Conservation (phyloP, 1,284 basidiomycete species). For the Ceratobasidium sp. region DNA sequence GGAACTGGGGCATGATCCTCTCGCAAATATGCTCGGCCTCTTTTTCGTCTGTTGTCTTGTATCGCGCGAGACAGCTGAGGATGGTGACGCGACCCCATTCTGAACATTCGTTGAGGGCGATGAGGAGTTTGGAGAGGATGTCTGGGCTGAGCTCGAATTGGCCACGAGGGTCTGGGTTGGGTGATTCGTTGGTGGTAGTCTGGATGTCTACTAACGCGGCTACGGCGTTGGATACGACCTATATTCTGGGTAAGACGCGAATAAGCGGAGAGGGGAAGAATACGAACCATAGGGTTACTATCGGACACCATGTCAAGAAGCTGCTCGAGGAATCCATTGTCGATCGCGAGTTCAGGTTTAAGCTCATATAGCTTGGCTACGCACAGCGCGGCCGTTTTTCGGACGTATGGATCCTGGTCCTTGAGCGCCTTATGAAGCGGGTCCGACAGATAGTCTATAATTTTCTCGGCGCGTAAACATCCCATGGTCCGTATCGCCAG, state of each 20-base stretch:
- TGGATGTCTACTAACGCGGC: slow-evolving; percentile 96
- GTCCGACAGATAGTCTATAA: slow-evolving; percentile 97
- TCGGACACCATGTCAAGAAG: slow-evolving; percentile 93
- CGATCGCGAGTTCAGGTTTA: slow-evolving; percentile 93
- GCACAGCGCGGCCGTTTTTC: slow-evolving; percentile 95
- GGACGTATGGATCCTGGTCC: slow-evolving; percentile 97
- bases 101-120: slow-evolving; percentile 97
- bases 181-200: slow-evolving; percentile 56
- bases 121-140: slow-evolving; percentile 89
- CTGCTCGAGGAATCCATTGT: slow-evolving; percentile 93
- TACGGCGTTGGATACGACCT: slow-evolving; percentile 97
- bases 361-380: slow-evolving; percentile 98
- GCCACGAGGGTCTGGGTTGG: slow-evolving; percentile 64
- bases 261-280: neutral
- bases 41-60: slow-evolving; percentile 84
- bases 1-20: slow-evolving; percentile 97
- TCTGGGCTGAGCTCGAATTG: slow-evolving; percentile 84
- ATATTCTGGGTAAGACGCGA: slow-evolving; percentile 1
- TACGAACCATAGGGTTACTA: slow-evolving; percentile 92
- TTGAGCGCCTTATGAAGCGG: slow-evolving; percentile 90
- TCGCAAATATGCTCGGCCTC: slow-evolving; percentile 99
- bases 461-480: slow-evolving; percentile 96
- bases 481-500: slow-evolving; percentile 99
- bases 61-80: slow-evolving; percentile 86
- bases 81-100: slow-evolving; percentile 98